These are phyloP conservation scores for Ormosia semicastrata DNA, from an alignment of 306 rosid genomes.

Conservation along the genomic window DNA sequence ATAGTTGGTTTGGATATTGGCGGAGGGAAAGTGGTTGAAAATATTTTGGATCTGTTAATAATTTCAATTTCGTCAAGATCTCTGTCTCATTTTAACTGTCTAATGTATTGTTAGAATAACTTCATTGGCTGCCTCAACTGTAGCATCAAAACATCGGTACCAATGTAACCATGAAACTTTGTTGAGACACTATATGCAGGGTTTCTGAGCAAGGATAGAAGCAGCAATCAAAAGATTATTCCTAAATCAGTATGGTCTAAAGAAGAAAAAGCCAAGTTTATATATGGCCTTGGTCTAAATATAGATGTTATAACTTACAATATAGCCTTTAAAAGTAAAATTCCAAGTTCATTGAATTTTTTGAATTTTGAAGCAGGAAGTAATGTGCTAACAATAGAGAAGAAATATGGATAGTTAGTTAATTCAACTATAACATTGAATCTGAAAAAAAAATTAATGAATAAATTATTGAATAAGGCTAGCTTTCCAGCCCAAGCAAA, in stretches of 20 bases:
- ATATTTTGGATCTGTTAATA: slow-evolving; percentile 5
- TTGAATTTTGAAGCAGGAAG: not conserved
- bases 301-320: not conserved
- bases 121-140: not conserved
- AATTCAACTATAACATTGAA: slow-evolving; percentile 2
- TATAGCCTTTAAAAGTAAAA: not conserved
- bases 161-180: not conserved
- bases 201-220: not conserved
- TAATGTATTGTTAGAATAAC: not conserved
- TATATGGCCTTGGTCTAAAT: not conserved
- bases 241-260: not conserved
- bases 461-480: slow-evolving; percentile 7
- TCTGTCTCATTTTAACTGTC: not conserved
- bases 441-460: slow-evolving; percentile 13
- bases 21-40: not conserved
- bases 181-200: not conserved
- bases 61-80: not conserved
- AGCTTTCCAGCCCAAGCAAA: slow-evolving; percentile 10
- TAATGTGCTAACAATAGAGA: not conserved
- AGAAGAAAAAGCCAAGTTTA: not conserved
- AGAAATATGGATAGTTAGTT: not conserved
- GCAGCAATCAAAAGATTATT: not conserved
- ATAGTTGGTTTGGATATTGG: slow-evolving; percentile 15
- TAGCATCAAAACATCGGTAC: not conserved
- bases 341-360: not conserved